Base-by-base conservation (phyloP, 179 eudicot genomes). In the Patellifolia procumbens region DNA sequence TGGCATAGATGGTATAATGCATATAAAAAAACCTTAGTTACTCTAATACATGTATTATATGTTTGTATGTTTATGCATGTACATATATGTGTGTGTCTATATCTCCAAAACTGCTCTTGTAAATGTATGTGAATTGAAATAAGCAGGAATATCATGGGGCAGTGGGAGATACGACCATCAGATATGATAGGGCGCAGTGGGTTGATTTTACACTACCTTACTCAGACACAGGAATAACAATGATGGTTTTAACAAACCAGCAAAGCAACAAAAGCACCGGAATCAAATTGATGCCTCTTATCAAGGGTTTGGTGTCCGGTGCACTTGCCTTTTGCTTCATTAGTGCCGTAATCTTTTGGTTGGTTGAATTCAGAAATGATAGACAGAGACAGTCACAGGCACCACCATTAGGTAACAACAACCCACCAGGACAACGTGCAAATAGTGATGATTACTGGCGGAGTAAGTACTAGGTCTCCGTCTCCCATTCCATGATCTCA, bases 91-190 rank as follows among this genome's bases (percentile, higher is more conserved):
- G 43, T 39, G 9, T 39, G 9, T 39, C 9, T 7, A 5, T 39
- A 39, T 39, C 9, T 39, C 7, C n/a, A n/a, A n/a, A n/a, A 39
- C 45, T 6, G 45, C 45, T 39, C 45, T 39, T n/a, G 15, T 61
- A 0, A 32, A 37, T 4, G 20, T 51, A 7, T 37, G n/a, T 48
- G 48, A 51, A 51, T 39, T 39, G 49, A 17, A 1, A 49, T 29
- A 17, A n/a, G 37, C 81, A 81, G 81, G 78, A 81, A 43, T 81
- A 68, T 43, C 81, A 81, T 31, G 84, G 75, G 35, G 84, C 84
- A 8, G 81, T 81, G 67, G 81, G 84, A 39, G 81, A 77, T 56
- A 77, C 73, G 42, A 81, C 83, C 15, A 67, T 81, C 51, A 62
- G 78, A 55, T 81, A 2, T 55, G 58, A 77, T 20, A 73, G 84